Evolutionary conservation across 2,329 filamentous ascomycete genomes (phyloP).

Genomic region (Neobulgaria alba): DNA sequence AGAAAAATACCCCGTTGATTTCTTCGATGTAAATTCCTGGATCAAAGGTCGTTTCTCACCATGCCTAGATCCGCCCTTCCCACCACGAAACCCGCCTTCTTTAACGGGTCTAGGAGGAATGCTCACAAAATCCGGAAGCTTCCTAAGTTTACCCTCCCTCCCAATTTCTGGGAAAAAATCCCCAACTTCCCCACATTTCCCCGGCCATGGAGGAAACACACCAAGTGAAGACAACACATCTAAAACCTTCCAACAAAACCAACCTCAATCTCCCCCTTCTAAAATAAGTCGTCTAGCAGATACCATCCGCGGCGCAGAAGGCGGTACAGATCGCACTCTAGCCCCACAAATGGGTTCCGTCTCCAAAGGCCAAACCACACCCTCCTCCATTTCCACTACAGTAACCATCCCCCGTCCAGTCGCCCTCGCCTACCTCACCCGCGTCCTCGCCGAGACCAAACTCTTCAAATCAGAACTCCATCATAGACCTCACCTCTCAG

Average conservation of each 20-base stretch:
- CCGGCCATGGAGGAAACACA: not conserved
- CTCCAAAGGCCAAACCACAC: conserved; percentile 17
- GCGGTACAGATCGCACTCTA: conserved; percentile 23
- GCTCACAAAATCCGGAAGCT: conserved; percentile 18
- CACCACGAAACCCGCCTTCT: conserved; percentile 39
- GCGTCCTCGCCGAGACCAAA: conserved; percentile 63
- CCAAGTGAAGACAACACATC: not conserved
- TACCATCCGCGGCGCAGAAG: conserved; percentile 15
- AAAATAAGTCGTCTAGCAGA: conserved; percentile 23
- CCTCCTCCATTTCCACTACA: conserved; percentile 25
- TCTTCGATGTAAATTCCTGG: conserved; percentile 75
- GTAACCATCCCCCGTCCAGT: conserved; percentile 28
- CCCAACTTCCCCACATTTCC: not conserved
- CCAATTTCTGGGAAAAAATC: conserved; percentile 24
- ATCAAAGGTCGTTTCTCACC: conserved; percentile 70
- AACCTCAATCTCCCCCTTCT: conserved; percentile 13
- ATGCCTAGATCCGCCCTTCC: conserved; percentile 59
- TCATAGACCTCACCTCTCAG: conserved; percentile 49
- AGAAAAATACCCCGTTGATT: conserved; percentile 74
- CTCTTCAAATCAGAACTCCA: conserved; percentile 69
- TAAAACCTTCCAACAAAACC: not conserved
- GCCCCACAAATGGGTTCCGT: conserved; percentile 24
- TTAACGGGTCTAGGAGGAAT: conserved; percentile 32
- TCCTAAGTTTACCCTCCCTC: conserved; percentile 24
- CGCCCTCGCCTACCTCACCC: conserved; percentile 57